Conservation (phyloP, 495 filamentous ascomycete species). For the Neurospora cerealis region DNA sequence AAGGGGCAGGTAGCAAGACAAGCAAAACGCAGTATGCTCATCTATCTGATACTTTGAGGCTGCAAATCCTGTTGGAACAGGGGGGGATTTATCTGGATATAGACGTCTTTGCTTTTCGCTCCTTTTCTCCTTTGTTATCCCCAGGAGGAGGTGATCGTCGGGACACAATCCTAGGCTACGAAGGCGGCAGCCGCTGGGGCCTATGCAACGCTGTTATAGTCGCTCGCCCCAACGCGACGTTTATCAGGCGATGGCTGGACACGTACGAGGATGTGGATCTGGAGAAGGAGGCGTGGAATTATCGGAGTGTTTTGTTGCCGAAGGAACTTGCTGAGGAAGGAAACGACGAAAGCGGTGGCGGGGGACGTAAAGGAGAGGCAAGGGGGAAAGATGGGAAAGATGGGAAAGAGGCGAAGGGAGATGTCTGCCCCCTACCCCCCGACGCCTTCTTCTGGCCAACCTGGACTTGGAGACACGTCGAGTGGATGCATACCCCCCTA, state of each 20-base stretch:
- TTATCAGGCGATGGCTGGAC: conserved; percentile 33
- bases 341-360: not conserved
- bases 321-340: conserved; percentile 25
- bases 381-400: not conserved
- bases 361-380: not conserved
- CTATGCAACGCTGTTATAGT: conserved; percentile 39
- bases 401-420: conserved; percentile 14
- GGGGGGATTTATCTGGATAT: conserved; percentile 39
- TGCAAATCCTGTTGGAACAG: conserved; percentile 28
- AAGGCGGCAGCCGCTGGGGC: conserved; percentile 36
- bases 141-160: not conserved
- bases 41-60: conserved; percentile 34
- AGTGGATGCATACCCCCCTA: conserved; percentile 36
- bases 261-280: conserved; percentile 30
- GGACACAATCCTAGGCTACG: conserved; percentile 32
- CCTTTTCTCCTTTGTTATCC: conserved; percentile 23
- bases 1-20: not conserved
- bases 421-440: conserved; percentile 34
- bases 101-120: conserved; percentile 31
- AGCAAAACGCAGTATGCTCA: conserved; percentile 25
- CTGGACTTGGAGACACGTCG: conserved; percentile 36
- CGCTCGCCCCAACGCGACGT: conserved; percentile 30
- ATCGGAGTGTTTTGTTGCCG: conserved; percentile 33
- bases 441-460: conserved; percentile 41
- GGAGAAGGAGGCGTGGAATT: conserved; percentile 33